Conservation (phyloP, 345 rosid genomes). For the Lepidium sativum region DNA sequence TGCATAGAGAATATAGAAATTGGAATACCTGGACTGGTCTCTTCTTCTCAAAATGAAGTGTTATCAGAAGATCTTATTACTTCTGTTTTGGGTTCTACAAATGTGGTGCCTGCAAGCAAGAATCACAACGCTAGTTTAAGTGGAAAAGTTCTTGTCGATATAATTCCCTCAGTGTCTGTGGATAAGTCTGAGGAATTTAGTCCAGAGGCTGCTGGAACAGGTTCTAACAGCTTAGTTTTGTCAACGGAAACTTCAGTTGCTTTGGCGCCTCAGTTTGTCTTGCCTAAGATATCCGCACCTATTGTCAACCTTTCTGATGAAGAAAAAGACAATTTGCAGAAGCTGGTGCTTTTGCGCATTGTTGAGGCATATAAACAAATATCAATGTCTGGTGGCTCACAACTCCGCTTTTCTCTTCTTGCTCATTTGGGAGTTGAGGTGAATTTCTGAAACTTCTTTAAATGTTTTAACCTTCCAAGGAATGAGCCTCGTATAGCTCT, state of each 20-base stretch:
- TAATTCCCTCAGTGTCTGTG: constrained; percentile 53
- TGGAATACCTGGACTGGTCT: constrained; percentile 78
- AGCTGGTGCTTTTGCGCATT: constrained; percentile 54
- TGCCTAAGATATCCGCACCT: constrained; percentile 91
- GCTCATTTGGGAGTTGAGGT: constrained; percentile 88
- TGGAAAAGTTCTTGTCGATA: constrained; percentile 40
- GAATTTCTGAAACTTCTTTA: constrained; percentile 5
- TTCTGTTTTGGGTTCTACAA: constrained; percentile 48
- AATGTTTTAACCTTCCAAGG: not conserved
- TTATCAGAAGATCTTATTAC: constrained; percentile 47
- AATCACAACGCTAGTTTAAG: constrained; percentile 47
- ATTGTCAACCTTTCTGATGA: constrained; percentile 68
- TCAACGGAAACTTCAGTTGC: constrained; percentile 54
- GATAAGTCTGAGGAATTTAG: constrained; percentile 81
- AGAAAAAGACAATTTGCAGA: constrained; percentile 76
- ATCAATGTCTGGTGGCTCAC: constrained; percentile 73
- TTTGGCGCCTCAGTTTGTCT: constrained; percentile 39
- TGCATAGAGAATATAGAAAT: constrained; percentile 49
- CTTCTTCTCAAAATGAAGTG: constrained; percentile 48
- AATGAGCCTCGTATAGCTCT: not conserved
- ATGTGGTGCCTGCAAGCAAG: constrained; percentile 53
- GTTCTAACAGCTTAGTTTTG: constrained; percentile 41
- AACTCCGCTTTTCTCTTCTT: constrained; percentile 73
- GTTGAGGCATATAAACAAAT: constrained; percentile 77
- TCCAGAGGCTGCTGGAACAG: constrained; percentile 47